These are phyloP conservation scores for Coelastrella sp. DNA, from an alignment of 139 green algal species.

Conservation along the genomic window DNA sequence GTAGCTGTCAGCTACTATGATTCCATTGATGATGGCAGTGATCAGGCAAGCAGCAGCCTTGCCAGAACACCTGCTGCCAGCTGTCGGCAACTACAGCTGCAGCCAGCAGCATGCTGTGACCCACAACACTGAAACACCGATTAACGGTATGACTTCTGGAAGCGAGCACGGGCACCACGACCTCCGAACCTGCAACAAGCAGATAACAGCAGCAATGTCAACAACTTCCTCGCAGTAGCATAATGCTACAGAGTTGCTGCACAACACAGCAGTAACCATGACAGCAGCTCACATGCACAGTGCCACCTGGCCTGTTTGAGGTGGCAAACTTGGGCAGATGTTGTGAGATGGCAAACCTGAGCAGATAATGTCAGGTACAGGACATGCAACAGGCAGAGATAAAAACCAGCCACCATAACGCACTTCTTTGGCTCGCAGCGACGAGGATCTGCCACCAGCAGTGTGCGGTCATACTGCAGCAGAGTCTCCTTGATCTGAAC, in stretches of 20 bases:
- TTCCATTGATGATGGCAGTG: too few relatives aligned
- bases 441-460: slow-evolving; percentile 98
- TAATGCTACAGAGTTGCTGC: not conserved
- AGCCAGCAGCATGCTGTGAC: not conserved
- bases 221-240: not conserved
- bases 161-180: slow-evolving; percentile 92
- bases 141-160: slow-evolving; percentile 99
- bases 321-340: too few relatives aligned
- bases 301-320: too few relatives aligned
- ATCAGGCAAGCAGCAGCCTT: not conserved
- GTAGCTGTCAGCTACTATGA: too few relatives aligned
- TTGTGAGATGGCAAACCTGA: not conserved
- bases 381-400: not conserved
- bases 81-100: not conserved
- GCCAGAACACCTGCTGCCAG: not conserved
- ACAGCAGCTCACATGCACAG: too few relatives aligned
- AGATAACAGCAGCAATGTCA: slow-evolving; percentile 16
- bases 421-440: slow-evolving; percentile 99
- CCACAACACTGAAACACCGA: not conserved
- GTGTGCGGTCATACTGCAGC: slow-evolving; percentile 95
- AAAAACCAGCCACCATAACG: slow-evolving; percentile 18
- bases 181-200: slow-evolving; percentile 88
- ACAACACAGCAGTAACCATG: not conserved
- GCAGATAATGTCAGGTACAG: too few relatives aligned
- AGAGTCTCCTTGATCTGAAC: slow-evolving; percentile 95